Percentiles rank a stretch among this genome's conserved stretches.
These are phyloP conservation scores for Cystofilobasidium capitatum DNA, from an alignment of 768 basidiomycete genomes.

Conservation along the genomic window DNA sequence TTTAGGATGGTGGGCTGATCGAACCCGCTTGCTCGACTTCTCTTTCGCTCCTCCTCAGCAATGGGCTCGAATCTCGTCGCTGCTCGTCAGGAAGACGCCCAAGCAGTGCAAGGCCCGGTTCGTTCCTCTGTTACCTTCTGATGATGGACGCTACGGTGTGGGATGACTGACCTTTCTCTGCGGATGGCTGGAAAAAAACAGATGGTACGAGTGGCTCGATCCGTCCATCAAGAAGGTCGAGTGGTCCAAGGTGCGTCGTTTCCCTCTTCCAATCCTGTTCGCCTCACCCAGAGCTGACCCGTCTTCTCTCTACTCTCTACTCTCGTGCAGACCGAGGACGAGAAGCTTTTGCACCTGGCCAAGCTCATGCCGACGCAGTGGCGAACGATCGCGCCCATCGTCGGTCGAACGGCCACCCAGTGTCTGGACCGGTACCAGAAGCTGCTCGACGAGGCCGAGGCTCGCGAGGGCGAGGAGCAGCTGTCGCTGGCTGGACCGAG, in stretches of 20 bases:
- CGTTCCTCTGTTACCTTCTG: not conserved
- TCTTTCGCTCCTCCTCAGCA: constrained; percentile 30
- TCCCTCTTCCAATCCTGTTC: not conserved
- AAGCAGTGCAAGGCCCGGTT: constrained; percentile 79
- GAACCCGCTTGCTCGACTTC: not conserved
- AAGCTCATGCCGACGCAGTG: constrained; percentile 99
- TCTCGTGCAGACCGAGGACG: constrained; percentile 75
- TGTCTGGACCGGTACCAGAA: constrained; percentile 98
- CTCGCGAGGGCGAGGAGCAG: constrained; percentile 81
- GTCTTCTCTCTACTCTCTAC: not conserved
- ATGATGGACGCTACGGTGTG: not conserved
- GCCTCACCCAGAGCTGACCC: constrained; percentile 11
- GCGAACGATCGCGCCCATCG: constrained; percentile 97
- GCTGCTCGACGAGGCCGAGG: constrained; percentile 91
- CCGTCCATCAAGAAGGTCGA: constrained; percentile 99
- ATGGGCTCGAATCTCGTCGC: constrained; percentile 92
- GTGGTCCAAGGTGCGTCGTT: constrained; percentile 76
- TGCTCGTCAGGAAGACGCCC: constrained; percentile 94
- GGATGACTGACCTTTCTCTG: too few relatives aligned
- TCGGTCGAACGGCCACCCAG: constrained; percentile 93
- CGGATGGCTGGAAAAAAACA: too few relatives aligned
- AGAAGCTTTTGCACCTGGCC: constrained; percentile 92
- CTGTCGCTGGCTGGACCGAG: constrained; percentile 74
- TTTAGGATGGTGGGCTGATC: not conserved
- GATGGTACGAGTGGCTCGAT: constrained; percentile 98